Evolutionary conservation across 768 basidiomycete species (phyloP), one percentile per base, ranked within the genome.

Genomic region (Leccinum ochraceum): DNA sequence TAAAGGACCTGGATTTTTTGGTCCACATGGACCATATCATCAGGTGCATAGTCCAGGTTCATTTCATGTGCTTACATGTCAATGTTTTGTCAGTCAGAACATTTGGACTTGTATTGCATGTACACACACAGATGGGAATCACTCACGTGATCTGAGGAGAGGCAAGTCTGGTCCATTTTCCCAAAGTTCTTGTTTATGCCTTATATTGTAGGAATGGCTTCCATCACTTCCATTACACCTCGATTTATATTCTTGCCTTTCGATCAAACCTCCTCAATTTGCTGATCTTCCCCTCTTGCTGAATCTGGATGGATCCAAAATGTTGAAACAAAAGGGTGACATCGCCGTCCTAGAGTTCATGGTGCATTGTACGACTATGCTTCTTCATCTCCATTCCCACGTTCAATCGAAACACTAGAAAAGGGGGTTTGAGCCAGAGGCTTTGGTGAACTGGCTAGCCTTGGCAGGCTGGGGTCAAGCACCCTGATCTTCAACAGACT

Each of bases 61-160:
- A 13, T 20, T 13, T 2, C 20, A 8, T 8, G 4, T 36, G 5
- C 28, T 32, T 9, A 37, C 32, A n/a, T n/a, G 52, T 32, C 55
- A 36, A 70, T 55, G 53, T 42, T n/a, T 57, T 52, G 57, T 32
- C 66, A 97, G 93, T 98, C 96, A 3, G 86, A 98, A 74, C 84
- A 95, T 11, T 79, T 92, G 17, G 90, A 95, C 69, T 75, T 98
- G 13, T 99, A 99, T 74, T 86, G 81, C 37, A 71, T 78, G 0
- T 89, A 96, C 66, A 80, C 90, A 0, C 78, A 82, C 37, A 88
- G 67, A 99, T 99, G 97, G 88, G 88, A 1, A 93, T 99, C 24
- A 93, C 94, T 0, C 96, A 98, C 75, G 95, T 98, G 5, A 76
- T 98, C 1, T 86, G 97, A 26, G 97, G 97, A 54, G 95, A 98